A percentile compares a stretch with the other conserved stretches of the same genome.
These are phyloP conservation scores for Acanthamoeba culbertsoni DNA, from an alignment of 208 protist genomes.

Conservation along the genomic window DNA sequence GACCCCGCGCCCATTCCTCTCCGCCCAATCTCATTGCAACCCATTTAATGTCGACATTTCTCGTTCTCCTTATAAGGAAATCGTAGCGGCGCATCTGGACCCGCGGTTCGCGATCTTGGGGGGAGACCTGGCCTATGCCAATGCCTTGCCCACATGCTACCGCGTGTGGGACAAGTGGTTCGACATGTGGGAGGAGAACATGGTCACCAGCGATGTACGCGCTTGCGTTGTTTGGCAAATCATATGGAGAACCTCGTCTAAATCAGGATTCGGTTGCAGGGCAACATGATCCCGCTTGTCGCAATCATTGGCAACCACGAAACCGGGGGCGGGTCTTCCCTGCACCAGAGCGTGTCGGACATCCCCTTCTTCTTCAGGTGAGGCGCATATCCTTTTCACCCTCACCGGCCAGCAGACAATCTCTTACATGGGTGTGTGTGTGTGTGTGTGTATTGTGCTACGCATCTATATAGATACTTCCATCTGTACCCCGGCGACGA, in stretches of 20 bases:
- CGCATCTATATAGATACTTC: background rate
- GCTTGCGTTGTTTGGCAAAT: background rate
- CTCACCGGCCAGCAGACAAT: too few relatives aligned
- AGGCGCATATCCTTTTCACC: too few relatives aligned
- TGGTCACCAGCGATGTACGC: slow-evolving; percentile 21
- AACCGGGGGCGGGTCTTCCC: slow-evolving; percentile 39
- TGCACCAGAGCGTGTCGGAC: background rate
- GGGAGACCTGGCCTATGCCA: slow-evolving; percentile 68
- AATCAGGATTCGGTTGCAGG: background rate
- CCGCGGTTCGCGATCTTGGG: background rate
- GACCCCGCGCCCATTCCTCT: background rate
- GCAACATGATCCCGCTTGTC: slow-evolving; percentile 47
- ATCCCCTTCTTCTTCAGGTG: slow-evolving; percentile 50
- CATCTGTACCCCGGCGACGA: slow-evolving; percentile 36
- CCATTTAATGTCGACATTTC: background rate
- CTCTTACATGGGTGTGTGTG: too few relatives aligned
- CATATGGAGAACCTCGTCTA: background rate
- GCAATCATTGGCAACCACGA: slow-evolving; percentile 70
- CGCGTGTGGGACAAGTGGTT: slow-evolving; percentile 67
- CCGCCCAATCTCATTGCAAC: background rate
- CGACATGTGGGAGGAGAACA: slow-evolving; percentile 15
- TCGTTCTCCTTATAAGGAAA: background rate
- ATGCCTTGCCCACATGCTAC: slow-evolving; percentile 65
- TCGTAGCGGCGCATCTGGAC: background rate
- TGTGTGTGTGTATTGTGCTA: too few relatives aligned